phyloP scores from a whole-genome alignment of 306 rosid species.

The Fragaria vesca region DNA sequence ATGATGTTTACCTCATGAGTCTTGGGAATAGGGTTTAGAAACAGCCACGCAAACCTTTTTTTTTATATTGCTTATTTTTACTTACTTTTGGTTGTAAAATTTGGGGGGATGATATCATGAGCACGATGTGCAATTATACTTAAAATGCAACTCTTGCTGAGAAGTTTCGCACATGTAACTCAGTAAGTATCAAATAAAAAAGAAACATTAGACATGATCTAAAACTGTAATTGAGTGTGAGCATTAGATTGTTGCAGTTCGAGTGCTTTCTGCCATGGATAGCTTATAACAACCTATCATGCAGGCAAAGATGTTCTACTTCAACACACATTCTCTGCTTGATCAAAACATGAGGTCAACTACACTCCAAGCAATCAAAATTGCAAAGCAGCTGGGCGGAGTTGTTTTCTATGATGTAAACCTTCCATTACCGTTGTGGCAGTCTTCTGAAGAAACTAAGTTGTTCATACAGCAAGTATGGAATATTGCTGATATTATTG shows the following conservation, averaged over 20 bases:
- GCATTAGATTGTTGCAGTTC: background rate
- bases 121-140: background rate
- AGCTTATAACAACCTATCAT: constrained; percentile 25
- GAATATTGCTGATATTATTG: constrained; percentile 84
- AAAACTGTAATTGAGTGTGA: background rate
- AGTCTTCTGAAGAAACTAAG: constrained; percentile 74
- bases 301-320: constrained; percentile 96
- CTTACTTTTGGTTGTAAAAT: background rate
- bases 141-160: background rate
- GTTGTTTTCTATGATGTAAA: constrained; percentile 82
- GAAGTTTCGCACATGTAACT: background rate
- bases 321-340: constrained; percentile 84
- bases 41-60: background rate
- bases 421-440: constrained; percentile 91
- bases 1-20: background rate
- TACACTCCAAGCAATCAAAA: constrained; percentile 73
- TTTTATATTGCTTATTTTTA: background rate
- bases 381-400: constrained; percentile 73
- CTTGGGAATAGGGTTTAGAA: background rate
- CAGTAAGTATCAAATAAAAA: background rate
- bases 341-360: constrained; percentile 83
- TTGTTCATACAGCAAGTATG: constrained; percentile 68
- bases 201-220: background rate
- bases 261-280: constrained; percentile 15
- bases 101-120: background rate